Evolutionary conservation across 2,329 filamentous ascomycete species (phyloP).

Genomic region (Fusarium euwallaceae): DNA sequence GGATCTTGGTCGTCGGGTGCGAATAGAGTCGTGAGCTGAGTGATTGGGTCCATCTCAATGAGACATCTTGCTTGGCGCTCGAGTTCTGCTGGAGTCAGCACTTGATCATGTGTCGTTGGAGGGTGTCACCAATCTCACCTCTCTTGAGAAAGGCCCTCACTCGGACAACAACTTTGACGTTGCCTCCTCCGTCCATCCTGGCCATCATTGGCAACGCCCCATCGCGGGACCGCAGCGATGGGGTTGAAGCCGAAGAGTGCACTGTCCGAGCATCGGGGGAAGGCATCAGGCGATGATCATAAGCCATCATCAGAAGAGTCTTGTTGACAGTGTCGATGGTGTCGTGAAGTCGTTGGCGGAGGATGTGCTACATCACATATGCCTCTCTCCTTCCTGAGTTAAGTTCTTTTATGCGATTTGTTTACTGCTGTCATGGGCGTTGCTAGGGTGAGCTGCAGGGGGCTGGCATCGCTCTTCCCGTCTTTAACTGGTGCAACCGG

Average conservation of each 20-base stretch:
- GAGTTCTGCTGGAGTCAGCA: constrained; percentile 71
- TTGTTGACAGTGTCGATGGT: constrained; percentile 56
- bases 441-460: constrained; percentile 51
- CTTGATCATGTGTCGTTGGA: constrained; percentile 8
- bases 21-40: constrained; percentile 85
- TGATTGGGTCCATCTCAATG: constrained; percentile 89
- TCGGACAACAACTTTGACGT: constrained; percentile 85
- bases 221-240: constrained; percentile 81
- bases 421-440: constrained; percentile 52
- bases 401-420: constrained; percentile 41
- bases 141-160: constrained; percentile 83
- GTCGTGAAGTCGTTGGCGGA: constrained; percentile 57
- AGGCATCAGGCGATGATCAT: constrained; percentile 62
- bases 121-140: constrained; percentile 64
- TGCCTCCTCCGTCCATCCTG: constrained; percentile 75
- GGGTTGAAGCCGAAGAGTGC: constrained; percentile 81
- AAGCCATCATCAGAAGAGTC: constrained; percentile 57
- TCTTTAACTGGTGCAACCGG: constrained; percentile 23
- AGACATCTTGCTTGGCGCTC: constrained; percentile 86
- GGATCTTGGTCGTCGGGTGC: constrained; percentile 71
- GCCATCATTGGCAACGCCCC: constrained; percentile 70
- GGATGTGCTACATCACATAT: constrained; percentile 54
- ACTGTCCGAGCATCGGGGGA: constrained; percentile 55
- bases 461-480: constrained; percentile 20
- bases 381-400: neutral